phyloP scores from a whole-genome alignment of 2,329 filamentous ascomycete species.

The Colletotrichum truncatum region DNA sequence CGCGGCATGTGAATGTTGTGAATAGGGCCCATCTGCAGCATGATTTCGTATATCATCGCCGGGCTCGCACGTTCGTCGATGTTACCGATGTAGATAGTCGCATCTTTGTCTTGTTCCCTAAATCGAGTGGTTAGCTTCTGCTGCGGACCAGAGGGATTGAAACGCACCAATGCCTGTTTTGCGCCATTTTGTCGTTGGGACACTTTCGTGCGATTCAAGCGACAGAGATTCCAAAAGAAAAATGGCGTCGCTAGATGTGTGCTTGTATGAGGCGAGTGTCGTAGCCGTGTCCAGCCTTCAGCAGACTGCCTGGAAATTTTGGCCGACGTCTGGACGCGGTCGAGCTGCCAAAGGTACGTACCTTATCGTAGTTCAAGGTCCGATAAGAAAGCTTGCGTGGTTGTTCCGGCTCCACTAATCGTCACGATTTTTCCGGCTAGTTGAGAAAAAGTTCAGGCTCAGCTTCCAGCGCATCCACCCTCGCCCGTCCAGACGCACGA shows the following conservation, averaged over 20 bases:
- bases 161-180: constrained; percentile 76
- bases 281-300: neutral
- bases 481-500: constrained; percentile 19
- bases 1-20: constrained; percentile 98
- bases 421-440: constrained; percentile 18
- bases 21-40: constrained; percentile 97
- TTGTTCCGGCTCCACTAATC: constrained; percentile 25
- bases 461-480: constrained; percentile 18
- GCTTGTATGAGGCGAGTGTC: neutral
- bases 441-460: constrained; percentile 27
- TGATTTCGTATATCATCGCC: constrained; percentile 93
- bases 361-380: constrained; percentile 6
- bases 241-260: neutral
- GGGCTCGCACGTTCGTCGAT: constrained; percentile 96
- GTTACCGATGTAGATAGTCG: constrained; percentile 97
- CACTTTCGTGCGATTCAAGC: neutral
- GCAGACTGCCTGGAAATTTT: constrained; percentile 21
- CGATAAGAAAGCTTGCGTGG: constrained; percentile 19
- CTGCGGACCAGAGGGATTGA: neutral
- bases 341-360: constrained; percentile 21
- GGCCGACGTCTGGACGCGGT: constrained; percentile 18
- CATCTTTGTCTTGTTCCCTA: constrained; percentile 98
- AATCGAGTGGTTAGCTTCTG: constrained; percentile 36
- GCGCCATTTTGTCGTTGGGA: constrained; percentile 64
- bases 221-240: neutral